These are phyloP conservation scores for Silybum marianum DNA, from an alignment of 129 eudicot genomes.

Conservation along the genomic window DNA sequence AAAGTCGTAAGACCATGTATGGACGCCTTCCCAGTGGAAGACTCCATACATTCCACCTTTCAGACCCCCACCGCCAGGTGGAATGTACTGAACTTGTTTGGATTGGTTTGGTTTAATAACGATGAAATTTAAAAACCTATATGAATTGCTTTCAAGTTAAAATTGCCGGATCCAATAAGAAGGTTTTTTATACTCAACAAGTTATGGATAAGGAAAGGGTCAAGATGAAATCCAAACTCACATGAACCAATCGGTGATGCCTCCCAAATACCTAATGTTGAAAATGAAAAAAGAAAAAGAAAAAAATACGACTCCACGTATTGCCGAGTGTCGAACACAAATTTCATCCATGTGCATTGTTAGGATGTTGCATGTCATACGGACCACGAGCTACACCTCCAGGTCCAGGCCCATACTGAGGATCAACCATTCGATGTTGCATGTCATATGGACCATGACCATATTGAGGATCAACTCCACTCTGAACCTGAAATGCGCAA, in stretches of 20 bases:
- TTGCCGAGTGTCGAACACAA: constrained; percentile 4
- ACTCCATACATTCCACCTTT: no score
- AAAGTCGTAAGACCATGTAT: no score
- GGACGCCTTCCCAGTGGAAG: no score
- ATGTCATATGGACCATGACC: constrained; percentile 32
- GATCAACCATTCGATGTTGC: constrained; percentile 35
- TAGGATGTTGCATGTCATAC: constrained; percentile 38
- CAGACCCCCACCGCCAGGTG: constrained; percentile 43
- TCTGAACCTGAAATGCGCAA: constrained; percentile 35
- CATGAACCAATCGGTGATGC: neutral
- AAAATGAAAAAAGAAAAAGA: neutral
- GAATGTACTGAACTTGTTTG: neutral
- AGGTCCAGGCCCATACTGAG: constrained; percentile 36
- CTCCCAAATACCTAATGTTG: neutral
- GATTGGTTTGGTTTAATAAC: neutral
- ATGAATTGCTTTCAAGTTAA: neutral
- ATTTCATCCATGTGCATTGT: constrained; percentile 32
- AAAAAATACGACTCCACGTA: neutral
- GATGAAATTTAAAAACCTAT: neutral
- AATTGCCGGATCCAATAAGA: neutral
- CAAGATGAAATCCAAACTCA: neutral
- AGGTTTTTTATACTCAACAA: neutral
- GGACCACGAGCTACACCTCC: constrained; percentile 39
- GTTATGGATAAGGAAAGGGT: neutral
- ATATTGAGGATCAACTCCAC: constrained; percentile 37